Evolutionary conservation across 352 stramenopile genomes (phyloP), one percentile per base, ranked within the genome.

Genomic region (Phytophthora citrophthora): DNA sequence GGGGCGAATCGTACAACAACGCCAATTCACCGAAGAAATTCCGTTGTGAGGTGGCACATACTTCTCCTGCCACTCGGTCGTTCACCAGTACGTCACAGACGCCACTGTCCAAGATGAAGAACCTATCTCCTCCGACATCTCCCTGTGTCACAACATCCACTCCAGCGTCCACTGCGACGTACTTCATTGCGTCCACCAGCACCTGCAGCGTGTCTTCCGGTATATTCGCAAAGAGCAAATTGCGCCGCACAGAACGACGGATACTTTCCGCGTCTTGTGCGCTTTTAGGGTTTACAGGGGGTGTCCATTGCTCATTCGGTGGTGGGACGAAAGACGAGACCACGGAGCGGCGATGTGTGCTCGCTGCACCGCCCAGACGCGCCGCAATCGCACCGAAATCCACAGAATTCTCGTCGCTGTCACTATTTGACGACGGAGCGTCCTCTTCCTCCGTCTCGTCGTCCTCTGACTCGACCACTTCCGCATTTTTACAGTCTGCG

Each of bases 21-120:
- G 95, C 95, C 27, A 99, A 74, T 77, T 99, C 95, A 20, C 95
- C 95, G 61, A 98, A 99, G 56, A 81, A 90, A 36, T 89, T 84
- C 38, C 81, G 74, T 12, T 72, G 54, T 0, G 70, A 81, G 3
- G 97, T 79, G 34, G 70, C 74, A 54, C 81, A 72, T 13, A 88
- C 69, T 34, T 84, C 71, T 26, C 83, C 84, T 3, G 84, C 73
- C 8, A 94, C 77, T 48, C 84, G 77, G 1, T 62, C 51, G 34
- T 92, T 72, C 12, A 94, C 83, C 4, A 80, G 32, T 31, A 93
- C 79, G 32, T 93, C 73, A 38, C 97, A 89, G n/a, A 76, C 59
- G 23, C 96, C 96, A 52, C 76, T 93, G 52, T 94, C 73, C 41
- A 99, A 72, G 44, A 98, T 92, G 69, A 95, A 98, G 56, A 98